Percentiles rank a stretch among this genome's conserved stretches.
Conservation (phyloP, 768 basidiomycete genomes). For the Podaxis sp. region DNA sequence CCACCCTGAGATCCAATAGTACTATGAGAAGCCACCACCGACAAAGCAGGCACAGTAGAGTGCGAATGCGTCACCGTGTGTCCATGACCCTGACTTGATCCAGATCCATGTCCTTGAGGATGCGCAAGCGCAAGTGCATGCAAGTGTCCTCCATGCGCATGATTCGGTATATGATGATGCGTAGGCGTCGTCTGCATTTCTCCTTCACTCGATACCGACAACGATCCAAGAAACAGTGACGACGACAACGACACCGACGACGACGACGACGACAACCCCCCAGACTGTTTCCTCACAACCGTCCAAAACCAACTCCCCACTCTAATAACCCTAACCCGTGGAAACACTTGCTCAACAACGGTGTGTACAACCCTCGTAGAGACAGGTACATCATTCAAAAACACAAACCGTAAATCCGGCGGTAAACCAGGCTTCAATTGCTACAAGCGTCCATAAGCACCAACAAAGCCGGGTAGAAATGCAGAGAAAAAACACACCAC, state of each 20-base stretch:
- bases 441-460: constrained; percentile 23
- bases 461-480: background rate
- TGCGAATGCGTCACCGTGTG: background rate
- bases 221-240: background rate
- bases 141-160: constrained; percentile 8
- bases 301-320: constrained; percentile 54
- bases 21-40: background rate
- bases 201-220: background rate
- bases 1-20: constrained; percentile 12
- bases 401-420: constrained; percentile 47
- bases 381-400: constrained; percentile 45
- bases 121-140: constrained; percentile 6
- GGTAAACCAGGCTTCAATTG: constrained; percentile 60
- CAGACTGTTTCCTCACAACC: constrained; percentile 26
- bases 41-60: background rate
- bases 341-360: constrained; percentile 57
- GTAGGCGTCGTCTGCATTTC: background rate
- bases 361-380: constrained; percentile 28
- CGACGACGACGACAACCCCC: constrained; percentile 1
- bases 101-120: background rate
- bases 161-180: constrained; percentile 7
- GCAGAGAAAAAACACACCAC: background rate
- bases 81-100: background rate
- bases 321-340: constrained; percentile 52
- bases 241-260: background rate